A percentile compares a stretch with the other conserved stretches of the same genome.
Evolutionary conservation across 176 grass and related monocot genomes (phyloP).

Genomic region (Musa schizocarpa): DNA sequence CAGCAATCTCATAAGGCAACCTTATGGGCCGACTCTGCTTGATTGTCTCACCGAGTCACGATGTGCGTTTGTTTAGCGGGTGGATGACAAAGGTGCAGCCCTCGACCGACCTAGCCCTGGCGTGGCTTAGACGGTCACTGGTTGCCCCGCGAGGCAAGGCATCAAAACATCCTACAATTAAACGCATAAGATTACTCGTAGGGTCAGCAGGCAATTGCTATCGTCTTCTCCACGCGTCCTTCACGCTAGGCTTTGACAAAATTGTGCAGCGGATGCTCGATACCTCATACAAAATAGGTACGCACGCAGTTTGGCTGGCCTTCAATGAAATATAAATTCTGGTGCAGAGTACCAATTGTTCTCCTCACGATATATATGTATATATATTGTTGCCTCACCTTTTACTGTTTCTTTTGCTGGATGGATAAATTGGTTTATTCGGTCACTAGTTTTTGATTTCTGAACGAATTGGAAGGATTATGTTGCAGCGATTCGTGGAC

Average conservation of each 20-base stretch:
- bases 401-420: not conserved
- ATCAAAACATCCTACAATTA: not conserved
- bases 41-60: no score
- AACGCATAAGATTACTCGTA: not conserved
- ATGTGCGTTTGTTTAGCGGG: no score
- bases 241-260: not conserved
- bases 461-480: slow-evolving; percentile 16
- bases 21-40: no score
- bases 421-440: not conserved
- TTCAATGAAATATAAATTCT: not conserved
- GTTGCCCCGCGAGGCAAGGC: not conserved
- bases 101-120: not conserved
- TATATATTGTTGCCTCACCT: no score
- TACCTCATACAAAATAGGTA: not conserved
- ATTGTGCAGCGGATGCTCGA: not conserved
- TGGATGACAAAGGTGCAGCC: no score
- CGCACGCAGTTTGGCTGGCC: not conserved
- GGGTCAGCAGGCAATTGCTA: not conserved
- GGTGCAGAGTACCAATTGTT: not conserved
- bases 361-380: not conserved
- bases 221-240: not conserved
- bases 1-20: no score
- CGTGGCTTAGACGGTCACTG: not conserved
- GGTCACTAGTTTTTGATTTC: not conserved
- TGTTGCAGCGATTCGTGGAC: slow-evolving; percentile 76